Base-by-base conservation (phyloP, 2,329 filamentous ascomycete species). In the Cordyceps tenuipes region DNA sequence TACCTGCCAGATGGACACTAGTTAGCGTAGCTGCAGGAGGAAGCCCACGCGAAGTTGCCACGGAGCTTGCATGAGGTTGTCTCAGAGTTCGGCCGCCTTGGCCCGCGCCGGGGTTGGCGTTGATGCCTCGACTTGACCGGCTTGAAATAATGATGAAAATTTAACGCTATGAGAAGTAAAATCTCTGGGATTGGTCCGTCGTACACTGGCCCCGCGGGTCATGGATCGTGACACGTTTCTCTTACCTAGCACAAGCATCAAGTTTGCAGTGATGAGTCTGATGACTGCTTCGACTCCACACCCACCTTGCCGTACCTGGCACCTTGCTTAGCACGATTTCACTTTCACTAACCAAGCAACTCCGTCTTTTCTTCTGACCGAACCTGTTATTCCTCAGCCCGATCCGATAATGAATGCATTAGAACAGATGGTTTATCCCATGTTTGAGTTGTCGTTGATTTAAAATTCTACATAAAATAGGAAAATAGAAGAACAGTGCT, bases 1-100 rank as follows among this genome's bases (percentile, higher is more conserved):
- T 39, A 43, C 47, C 56, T 52, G 56, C 56, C 39, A 51, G 23
- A 59, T 59, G 48, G 48, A 59, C 26, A 52, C 56, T 59, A 59
- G 55, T 57, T 43, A 57, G 55, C 55, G 55, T 50, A 19, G 56
- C 47, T 59, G 56, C 48, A 52, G 56, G 7, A 52, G 26, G 34
- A 43, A 50, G 55, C 41, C 29, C 47, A 49, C n/a, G n/a, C n/a
- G n/a, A n/a, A n/a, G n/a, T n/a, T n/a, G 23, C 23, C 23, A 23
- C 4, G 23, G 23, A 2, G 23, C 23, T 23, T 23, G 23, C 23
- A 23, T 4, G 46, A 57, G 8, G 17, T 31, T 41, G 36, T 19
- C n/a, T 29, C 46, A 31, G 15, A 23, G 31, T 7, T 15, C 46
- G 55, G 43, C 44, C 19, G 53, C 10, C 52, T 34, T 36, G n/a